These are phyloP conservation scores for Sporisorium sorghi DNA, from an alignment of 1,284 basidiomycete species.

Conservation along the genomic window DNA sequence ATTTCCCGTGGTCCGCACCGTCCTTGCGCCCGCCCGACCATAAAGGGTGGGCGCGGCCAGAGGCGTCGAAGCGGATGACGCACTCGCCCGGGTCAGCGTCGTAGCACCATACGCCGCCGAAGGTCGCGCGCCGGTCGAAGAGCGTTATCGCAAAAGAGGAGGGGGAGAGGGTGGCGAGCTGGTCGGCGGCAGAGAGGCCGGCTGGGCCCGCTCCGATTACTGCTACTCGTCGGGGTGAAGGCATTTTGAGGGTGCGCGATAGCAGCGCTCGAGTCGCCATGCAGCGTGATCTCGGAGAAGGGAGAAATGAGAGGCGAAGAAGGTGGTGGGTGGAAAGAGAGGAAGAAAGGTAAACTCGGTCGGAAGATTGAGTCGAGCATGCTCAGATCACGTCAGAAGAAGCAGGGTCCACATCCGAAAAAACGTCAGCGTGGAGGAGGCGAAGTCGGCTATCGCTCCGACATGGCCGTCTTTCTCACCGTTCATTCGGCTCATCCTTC, in stretches of 20 bases:
- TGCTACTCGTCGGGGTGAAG: constrained; percentile 61
- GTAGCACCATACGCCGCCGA: constrained; percentile 60
- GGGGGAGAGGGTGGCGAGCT: constrained; percentile 58
- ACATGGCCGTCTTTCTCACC: neutral
- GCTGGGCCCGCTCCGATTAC: constrained; percentile 71
- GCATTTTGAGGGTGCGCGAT: neutral
- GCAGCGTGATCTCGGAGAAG: neutral
- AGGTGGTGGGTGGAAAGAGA: neutral
- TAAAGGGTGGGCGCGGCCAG: constrained; percentile 23
- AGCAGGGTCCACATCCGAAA: constrained; percentile 5
- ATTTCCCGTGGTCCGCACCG: constrained; percentile 10
- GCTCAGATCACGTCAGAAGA: constrained; percentile 9
- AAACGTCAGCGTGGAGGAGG: neutral
- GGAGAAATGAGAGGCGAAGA: neutral
- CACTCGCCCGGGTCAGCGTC: constrained; percentile 48
- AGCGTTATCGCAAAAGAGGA: constrained; percentile 19
- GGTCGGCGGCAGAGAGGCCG: constrained; percentile 70
- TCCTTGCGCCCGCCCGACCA: constrained; percentile 18
- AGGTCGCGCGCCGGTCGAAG: constrained; percentile 46
- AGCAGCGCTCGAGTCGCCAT: neutral
- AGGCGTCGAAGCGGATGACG: constrained; percentile 61
- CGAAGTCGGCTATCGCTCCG: neutral
- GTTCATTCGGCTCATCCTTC: neutral
- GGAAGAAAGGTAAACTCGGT: neutral
- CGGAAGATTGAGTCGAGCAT: too few relatives aligned